Evolutionary conservation across 176 grass and related monocot genomes (phyloP), one percentile per base, ranked within the genome.

Genomic region (Rhipidocladum racemiflorum): DNA sequence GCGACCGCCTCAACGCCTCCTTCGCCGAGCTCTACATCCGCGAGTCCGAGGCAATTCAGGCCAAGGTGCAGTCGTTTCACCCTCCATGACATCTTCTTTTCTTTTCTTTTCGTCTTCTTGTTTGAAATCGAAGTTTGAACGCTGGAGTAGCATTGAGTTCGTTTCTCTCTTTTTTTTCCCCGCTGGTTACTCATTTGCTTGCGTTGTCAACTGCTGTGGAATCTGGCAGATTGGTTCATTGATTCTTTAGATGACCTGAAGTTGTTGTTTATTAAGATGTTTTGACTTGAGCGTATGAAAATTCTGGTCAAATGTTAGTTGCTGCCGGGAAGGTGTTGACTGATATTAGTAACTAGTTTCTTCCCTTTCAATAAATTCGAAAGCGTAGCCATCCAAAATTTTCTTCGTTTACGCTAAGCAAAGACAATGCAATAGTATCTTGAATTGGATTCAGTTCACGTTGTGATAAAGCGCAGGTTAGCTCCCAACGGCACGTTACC

Each of bases 21-120:
- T 88, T 91, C 39, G 77, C 80, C 62, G 84, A 94, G 67, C 54
- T 94, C 73, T 89, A 91, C 70, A 59, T 79, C 54, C 82, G 81
- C 13, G 89, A 94, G 45, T 55, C 74, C 24, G 92, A 94, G 78
- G 81, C 70, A n/a, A 40, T 94, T 24, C 92, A 94, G 51, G 74
- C 92, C 84, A 91, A 88, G 92, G 92, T 91, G 32, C 46, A 23
- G 34, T 74, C 20, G 23, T 2, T 30, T 69, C 46, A 4, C 9
- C 9, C 14, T 48, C 39, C 28, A 34, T 56, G 56, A 1, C 9
- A 55, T 28, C 45, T 32, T 48, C 2, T 5, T 55, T 32, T 48
- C 2, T 5, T 78, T 29, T 40, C 17, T 49, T 34, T 17, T 32
- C 8, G 5, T 61, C 7, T 42, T 74, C 9, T 50, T 55, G 43